Evolutionary conservation across 2,329 filamentous ascomycete genomes (phyloP), one percentile per base, ranked within the genome.

Genomic region (Waltergamsia citrina): DNA sequence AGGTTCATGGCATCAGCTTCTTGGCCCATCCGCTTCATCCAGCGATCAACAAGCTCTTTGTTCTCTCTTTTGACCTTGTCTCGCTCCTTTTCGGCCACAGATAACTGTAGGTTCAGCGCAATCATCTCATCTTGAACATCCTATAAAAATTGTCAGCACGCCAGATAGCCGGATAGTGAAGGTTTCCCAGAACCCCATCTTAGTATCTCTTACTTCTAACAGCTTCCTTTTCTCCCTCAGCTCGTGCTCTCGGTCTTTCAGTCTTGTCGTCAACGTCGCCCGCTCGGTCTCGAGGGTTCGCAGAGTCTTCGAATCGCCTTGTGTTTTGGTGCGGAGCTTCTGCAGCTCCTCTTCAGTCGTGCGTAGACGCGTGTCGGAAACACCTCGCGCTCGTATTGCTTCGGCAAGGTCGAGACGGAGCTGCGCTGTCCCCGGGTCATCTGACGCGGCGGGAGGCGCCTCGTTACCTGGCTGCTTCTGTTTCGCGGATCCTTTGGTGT

Each of bases 41-140:
- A 96, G 35, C 92, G 71, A 53, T 87, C 81, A 34, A 95, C 78
- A 36, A 98, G 67, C 44, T 94, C 84, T 51, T 85, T 79, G 52
- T 96, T 96, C 54, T 96, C 92, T 38, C 69, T 71, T 51, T 78
- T 74, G 41, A 94, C 63, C 56, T 77, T 79, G 51, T 81, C 77
- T 19, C 73, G 69, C 50, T 78, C 76, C 53, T 88, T 74, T 54
- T 93, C 87, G 4, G 81, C 79, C 65, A 95, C 75, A 45, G 92
- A 87, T 28, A 95, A 68, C 57, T 96, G 84, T 43, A 96, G 67
- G 45, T 88, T 88, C 30, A 95, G 62, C 1, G 85, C 81, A 33
- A 94, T 79, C 58, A 94, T 80, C 57, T 98, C 92, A 57, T 95
- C 88, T 60, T 96, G 90, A 34, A 94, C 80, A 49, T 90, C 74